phyloP scores from a whole-genome alignment of 768 basidiomycete genomes.

The Mycena vulgaris region DNA sequence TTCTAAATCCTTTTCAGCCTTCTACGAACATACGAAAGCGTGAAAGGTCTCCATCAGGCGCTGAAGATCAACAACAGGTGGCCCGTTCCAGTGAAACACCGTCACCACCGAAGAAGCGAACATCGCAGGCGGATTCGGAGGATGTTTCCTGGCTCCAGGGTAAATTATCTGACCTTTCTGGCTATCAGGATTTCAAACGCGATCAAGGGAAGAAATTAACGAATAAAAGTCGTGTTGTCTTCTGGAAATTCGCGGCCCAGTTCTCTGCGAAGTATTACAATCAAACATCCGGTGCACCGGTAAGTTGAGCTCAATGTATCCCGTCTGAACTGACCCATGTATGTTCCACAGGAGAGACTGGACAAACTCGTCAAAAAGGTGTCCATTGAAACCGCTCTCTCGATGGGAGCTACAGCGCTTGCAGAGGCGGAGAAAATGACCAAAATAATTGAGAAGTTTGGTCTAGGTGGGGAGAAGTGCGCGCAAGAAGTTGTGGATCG shows the following conservation, averaged over 20 bases:
- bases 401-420: background rate
- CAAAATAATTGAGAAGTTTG: background rate
- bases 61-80: too few species aligned
- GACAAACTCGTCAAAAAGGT: background rate
- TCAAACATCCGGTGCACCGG: background rate
- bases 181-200: background rate
- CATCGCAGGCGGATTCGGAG: background rate
- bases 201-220: background rate
- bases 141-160: background rate
- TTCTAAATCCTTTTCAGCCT: background rate
- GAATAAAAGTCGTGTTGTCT: background rate
- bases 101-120: background rate
- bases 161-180: background rate
- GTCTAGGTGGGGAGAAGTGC: background rate
- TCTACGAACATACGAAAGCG: background rate
- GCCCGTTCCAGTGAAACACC: too few species aligned
- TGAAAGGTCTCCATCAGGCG: background rate
- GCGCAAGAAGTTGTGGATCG: conserved; percentile 1
- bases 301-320: background rate
- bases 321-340: background rate
- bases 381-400: background rate
- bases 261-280: background rate
- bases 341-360: background rate
- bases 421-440: conserved; percentile 14
- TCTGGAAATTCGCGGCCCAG: background rate